A percentile compares a stretch with the other conserved stretches of the same genome.
Evolutionary conservation across 345 rosid species (phyloP).

Genomic region (Gossypium thurberi): DNA sequence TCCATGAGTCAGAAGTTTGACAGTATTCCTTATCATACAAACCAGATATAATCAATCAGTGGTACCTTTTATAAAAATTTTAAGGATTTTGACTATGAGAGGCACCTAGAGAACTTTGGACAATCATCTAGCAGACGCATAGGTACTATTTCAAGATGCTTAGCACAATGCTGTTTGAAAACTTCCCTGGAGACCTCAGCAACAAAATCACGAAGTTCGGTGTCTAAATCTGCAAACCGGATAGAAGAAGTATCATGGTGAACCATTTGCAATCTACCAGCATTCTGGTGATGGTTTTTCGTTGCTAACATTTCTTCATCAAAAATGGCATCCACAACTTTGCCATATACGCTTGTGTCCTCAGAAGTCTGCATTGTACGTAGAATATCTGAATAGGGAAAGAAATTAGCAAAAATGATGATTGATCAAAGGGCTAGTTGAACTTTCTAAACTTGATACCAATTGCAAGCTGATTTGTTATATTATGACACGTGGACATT

Average conservation of each 20-base stretch:
- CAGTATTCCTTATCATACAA: slow-evolving; percentile 57
- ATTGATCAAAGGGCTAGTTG: background rate
- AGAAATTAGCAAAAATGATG: slow-evolving; percentile 19
- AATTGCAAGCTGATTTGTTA: background rate
- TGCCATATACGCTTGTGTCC: slow-evolving; percentile 78
- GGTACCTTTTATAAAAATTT: background rate
- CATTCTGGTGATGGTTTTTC: slow-evolving; percentile 43
- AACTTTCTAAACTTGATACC: slow-evolving; percentile 1
- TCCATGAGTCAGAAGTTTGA: slow-evolving; percentile 81
- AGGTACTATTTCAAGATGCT: slow-evolving; percentile 68
- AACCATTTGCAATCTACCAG: slow-evolving; percentile 30
- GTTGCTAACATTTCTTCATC: slow-evolving; percentile 55
- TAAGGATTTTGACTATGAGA: background rate
- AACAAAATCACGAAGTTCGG: slow-evolving; percentile 79
- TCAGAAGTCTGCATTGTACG: slow-evolving; percentile 81
- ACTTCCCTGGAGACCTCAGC: slow-evolving; percentile 70
- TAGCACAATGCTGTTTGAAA: slow-evolving; percentile 77
- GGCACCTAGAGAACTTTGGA: slow-evolving; percentile 56
- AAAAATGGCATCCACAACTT: slow-evolving; percentile 75
- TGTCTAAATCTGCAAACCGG: slow-evolving; percentile 51
- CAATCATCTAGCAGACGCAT: slow-evolving; percentile 61
- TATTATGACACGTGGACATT: background rate
- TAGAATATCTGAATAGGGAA: slow-evolving; percentile 54
- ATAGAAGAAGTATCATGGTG: slow-evolving; percentile 37
- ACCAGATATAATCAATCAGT: slow-evolving; percentile 26